Conservation (phyloP, 148 eudicot species). For the Chenopodium album region DNA sequence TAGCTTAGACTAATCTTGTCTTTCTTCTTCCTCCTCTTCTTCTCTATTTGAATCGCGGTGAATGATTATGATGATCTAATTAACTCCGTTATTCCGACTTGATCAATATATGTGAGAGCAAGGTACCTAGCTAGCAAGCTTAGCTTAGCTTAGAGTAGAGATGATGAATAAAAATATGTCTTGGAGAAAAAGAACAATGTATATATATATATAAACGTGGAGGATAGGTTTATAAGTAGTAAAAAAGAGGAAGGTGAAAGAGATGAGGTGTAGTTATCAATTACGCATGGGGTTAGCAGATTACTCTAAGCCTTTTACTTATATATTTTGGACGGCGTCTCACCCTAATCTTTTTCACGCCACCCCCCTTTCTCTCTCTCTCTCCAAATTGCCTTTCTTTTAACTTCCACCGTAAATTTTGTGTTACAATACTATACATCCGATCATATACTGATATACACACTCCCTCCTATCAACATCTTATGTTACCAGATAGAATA, state of each 20-base stretch:
- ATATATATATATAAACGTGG: neutral
- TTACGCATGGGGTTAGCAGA: slow-evolving; percentile 71
- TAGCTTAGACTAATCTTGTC: neutral
- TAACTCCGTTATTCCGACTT: too few relatives aligned
- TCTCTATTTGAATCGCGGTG: neutral
- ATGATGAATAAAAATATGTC: neutral
- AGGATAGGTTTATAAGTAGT: neutral
- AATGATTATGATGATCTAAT: neutral
- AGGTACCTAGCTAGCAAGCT: neutral
- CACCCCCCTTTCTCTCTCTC: slow-evolving; percentile 31
- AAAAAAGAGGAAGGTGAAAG: neutral
- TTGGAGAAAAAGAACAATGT: slow-evolving; percentile 8
- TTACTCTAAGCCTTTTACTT: slow-evolving; percentile 32
- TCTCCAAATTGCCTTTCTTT: too few relatives aligned
- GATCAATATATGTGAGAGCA: neutral
- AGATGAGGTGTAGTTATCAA: slow-evolving; percentile 28
- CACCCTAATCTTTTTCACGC: slow-evolving; percentile 53
- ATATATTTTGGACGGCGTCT: slow-evolving; percentile 65
- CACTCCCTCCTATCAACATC: slow-evolving; percentile 10
- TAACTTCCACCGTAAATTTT: slow-evolving; percentile 21
- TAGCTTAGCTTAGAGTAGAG: too few relatives aligned
- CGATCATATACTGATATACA: neutral
- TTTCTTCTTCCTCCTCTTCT: neutral
- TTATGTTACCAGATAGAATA: neutral
- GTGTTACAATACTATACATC: slow-evolving; percentile 19